Base-by-base conservation (phyloP, 2,329 filamentous ascomycete genomes). In the Aureobasidium mangrovei region DNA sequence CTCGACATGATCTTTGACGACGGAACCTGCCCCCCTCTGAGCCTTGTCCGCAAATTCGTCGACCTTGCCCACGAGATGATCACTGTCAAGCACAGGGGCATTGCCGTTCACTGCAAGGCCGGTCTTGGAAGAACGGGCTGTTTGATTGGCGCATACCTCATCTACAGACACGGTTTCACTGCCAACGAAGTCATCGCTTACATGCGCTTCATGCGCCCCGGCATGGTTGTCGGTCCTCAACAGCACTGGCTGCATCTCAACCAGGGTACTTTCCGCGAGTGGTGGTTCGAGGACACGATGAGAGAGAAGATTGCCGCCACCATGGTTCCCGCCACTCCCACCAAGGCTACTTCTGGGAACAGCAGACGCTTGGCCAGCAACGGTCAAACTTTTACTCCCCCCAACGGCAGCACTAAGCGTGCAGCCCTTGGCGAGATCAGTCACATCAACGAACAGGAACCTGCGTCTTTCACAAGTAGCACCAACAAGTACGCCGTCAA, bases 1-100 rank as follows among this genome's bases (percentile, higher is more conserved):
- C 77, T 97, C 39, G 93, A 98, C 73, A 98, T 98, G 93, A 97
- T 98, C 65, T 98, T 98, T 66, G 93, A 97, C 65, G 93, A 98
- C 64, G 93, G 93, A 60, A 98, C 93, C 3, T 98, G 93, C 69
- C 93, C 93, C 26, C 84, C 89, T 2, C 76, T 98, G 51, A 82
- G 82, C 18, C 84, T 91, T n/a, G 93, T 98, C 29, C 84, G 88
- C 61, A 91, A 91, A 67, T 98, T 98, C 69, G 91, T 98, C 70
- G 88, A 88, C 61, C 78, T 98, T 56, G 91, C 93, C 1, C 93
- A 97, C 66, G 87, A 95, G 67, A 95, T 86, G 72, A 98, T 98
- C 65, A 91, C 85, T 0, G 79, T 91, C 48, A 88, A 86, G 73
- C 89, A 91, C 72, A 91, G 90, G 78, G 87, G 85, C 43, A 96